phyloP scores from a whole-genome alignment of 2,329 filamentous ascomycete species.

The Neofusicoccum ribis region DNA sequence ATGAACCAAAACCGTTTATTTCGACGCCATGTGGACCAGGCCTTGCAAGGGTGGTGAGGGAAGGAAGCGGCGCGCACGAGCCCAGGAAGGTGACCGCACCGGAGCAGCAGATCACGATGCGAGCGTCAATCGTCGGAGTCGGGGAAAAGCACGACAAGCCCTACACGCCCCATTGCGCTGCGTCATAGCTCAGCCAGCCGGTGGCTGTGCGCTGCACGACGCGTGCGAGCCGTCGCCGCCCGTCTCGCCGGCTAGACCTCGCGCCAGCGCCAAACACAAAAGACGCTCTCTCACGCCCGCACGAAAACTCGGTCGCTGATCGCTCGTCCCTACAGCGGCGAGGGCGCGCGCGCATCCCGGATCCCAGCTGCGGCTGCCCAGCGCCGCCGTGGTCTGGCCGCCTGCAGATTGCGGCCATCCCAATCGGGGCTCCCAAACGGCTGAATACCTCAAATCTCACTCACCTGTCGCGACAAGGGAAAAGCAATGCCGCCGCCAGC shows the following conservation, averaged over 20 bases:
- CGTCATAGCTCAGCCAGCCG: constrained; percentile 6
- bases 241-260: neutral
- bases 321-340: constrained; percentile 19
- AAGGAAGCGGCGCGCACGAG: constrained; percentile 16
- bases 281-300: constrained; percentile 26
- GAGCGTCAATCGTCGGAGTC: constrained; percentile 17
- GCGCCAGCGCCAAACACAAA: neutral
- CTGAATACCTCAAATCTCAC: constrained; percentile 7
- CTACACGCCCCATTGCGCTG: constrained; percentile 16
- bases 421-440: neutral
- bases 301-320: constrained; percentile 29
- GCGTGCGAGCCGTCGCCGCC: constrained; percentile 2
- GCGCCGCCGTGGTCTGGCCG: constrained; percentile 3
- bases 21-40: constrained; percentile 18
- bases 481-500: neutral
- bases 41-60: constrained; percentile 17
- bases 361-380: constrained; percentile 12
- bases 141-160: constrained; percentile 14
- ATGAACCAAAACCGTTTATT: constrained; percentile 19
- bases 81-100: constrained; percentile 16
- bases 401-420: constrained; percentile 13
- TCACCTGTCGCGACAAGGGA: neutral
- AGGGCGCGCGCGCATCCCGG: neutral
- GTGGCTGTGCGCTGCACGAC: constrained; percentile 15
- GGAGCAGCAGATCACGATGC: constrained; percentile 16